Evolutionary conservation across 441 rosid genomes (phyloP), one percentile per base, ranked within the genome.

Genomic region (Pelargonium cotyledonis): DNA sequence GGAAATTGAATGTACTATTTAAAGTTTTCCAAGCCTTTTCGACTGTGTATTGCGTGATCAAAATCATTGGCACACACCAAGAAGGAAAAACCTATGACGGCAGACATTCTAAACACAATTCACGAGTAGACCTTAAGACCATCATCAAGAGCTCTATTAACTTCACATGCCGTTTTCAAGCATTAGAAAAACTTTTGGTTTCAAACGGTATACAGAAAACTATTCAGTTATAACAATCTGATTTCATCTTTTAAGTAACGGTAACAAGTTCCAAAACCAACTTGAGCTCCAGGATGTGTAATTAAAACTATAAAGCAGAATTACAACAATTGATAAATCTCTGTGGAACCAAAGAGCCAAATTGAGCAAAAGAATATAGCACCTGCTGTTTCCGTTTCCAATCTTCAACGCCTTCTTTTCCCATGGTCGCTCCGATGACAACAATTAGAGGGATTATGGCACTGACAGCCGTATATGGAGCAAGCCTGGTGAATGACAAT

Each of bases 361-460:
- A n/a, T 15, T 19, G 46, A 14, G 23, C n/a, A 47, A 65, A 15
- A 6, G 31, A 60, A 72, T 61, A 51, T 71, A 8, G 62, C 61
- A 86, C 94, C 94, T 83, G 94, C 70, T 77, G 83, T 67, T 82
- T 78, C 68, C 94, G 79, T 71, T 79, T 85, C 91, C 84, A 88
- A 81, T 88, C 94, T 73, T 88, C 94, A 0, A 88, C 75, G 46
- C 83, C 89, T 74, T 88, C 94, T 85, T 88, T 88, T 35, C 84
- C 79, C 94, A 88, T 88, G 8, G 91, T 83, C 6, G 81, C 94
- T 6, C 84, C 85, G 21, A 86, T 79, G 10, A 88, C 89, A 49
- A 88, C 68, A 66, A 84, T 73, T 8, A 88, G 78, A 12, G 91
- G 94, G 60, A 83, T 10, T 70, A 88, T 76, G 71, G 88, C 79